These are phyloP conservation scores for Hypoxylon intermedium DNA, from an alignment of 495 filamentous ascomycete species.

Conservation along the genomic window DNA sequence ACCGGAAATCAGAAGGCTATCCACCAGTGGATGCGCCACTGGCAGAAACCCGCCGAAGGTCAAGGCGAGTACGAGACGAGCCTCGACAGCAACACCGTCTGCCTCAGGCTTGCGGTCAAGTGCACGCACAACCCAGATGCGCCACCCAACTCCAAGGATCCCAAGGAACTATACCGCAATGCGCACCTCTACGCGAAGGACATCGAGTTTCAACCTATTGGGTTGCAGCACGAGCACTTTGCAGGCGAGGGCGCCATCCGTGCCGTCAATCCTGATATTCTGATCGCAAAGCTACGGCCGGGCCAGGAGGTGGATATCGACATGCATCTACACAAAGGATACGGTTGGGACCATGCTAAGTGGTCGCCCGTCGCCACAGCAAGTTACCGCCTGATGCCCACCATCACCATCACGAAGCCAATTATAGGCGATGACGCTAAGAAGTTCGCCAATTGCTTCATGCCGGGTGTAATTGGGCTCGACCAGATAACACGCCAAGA, in stretches of 20 bases:
- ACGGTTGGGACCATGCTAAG: constrained; percentile 95
- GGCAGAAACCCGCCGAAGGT: constrained; percentile 56
- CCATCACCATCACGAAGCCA: constrained; percentile 79
- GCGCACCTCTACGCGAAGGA: constrained; percentile 87
- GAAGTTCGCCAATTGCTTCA: constrained; percentile 92
- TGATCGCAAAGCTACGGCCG: constrained; percentile 92
- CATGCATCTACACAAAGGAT: constrained; percentile 90
- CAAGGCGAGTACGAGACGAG: constrained; percentile 49
- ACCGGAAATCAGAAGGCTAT: constrained; percentile 77
- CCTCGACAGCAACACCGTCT: constrained; percentile 81
- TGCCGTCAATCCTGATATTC: constrained; percentile 87
- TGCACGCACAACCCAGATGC: constrained; percentile 81
- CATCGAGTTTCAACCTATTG: constrained; percentile 75
- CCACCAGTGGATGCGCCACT: constrained; percentile 77
- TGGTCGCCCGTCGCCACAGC: constrained; percentile 97
- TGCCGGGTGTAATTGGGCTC: constrained; percentile 82
- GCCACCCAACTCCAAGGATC: constrained; percentile 73
- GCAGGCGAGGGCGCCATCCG: constrained; percentile 66
- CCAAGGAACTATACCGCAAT: constrained; percentile 80
- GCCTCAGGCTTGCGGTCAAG: constrained; percentile 71
- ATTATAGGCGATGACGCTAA: constrained; percentile 85
- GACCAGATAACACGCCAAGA: constrained; percentile 74
- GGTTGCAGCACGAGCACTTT: constrained; percentile 75
- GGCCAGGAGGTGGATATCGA: constrained; percentile 83
- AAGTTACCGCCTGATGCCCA: constrained; percentile 86